Evolutionary conservation across 495 filamentous ascomycete genomes (phyloP), one percentile per base, ranked within the genome.

Genomic region (Daldinia bambusicola): DNA sequence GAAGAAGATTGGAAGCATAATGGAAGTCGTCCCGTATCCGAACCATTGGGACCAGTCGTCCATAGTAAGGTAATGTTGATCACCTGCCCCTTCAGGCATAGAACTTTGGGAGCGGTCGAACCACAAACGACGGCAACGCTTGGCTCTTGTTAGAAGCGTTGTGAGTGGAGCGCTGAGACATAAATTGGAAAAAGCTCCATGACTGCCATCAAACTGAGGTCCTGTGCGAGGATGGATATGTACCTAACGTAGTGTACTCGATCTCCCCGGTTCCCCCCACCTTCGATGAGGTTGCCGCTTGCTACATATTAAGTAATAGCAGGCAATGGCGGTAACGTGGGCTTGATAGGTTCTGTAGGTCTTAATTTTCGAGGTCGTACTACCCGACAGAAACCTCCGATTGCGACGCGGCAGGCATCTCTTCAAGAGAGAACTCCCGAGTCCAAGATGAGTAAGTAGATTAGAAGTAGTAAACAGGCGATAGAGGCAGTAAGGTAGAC

Each of bases 151-250:
- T 72, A 63, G 61, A 62, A 73, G 72, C 72, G 55, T 77, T 72
- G 72, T 66, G 66, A 63, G 75, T 75, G 75, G 75, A 77, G 64
- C 55, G 37, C 52, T 66, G 65, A 66, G 69, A 71, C 69, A 71
- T 41, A 40, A 59, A 64, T 55, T 52, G 50, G 6, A 53, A 56
- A 69, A 69, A 62, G 60, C 20, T 31, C 66, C 58, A 68, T 41
- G 66, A 58, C 26, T 26, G 3, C 26, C 26, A 26, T 26, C 26
- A 3, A 26, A 26, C 26, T 26, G 26, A 58, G 31, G 31, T 55
- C 65, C 48, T 31, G 13, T 32, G 16, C 30, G 5, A 36, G 30
- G 52, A 18, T 55, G 52, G 12, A n/a, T 26, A 55, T 32, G 30
- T 16, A 9, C 34, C 30, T 34, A 34, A 9, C 34, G 38, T 34